These are phyloP conservation scores for Penicillium silybi DNA, from an alignment of 495 filamentous ascomycete genomes.

Conservation along the genomic window DNA sequence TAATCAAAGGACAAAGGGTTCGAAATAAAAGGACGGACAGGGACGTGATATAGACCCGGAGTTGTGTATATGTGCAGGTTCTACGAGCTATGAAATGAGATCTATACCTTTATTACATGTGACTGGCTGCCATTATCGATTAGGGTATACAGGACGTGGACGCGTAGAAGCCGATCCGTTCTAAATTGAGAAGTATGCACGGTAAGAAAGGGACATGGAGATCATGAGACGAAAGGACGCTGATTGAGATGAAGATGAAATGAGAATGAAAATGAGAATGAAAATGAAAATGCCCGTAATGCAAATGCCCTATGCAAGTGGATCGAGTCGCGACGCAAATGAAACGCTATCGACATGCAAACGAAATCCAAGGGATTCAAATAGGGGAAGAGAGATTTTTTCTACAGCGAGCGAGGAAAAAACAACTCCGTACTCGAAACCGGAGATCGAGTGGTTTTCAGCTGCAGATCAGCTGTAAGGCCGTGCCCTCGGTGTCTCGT, in stretches of 20 bases:
- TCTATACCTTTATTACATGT: conserved; percentile 7
- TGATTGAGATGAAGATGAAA: not conserved
- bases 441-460: not conserved
- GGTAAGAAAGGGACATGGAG: not conserved
- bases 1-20: not conserved
- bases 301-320: not conserved
- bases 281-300: not conserved
- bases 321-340: not conserved
- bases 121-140: not conserved
- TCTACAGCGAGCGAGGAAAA: not conserved
- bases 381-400: not conserved
- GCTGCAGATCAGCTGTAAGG: not conserved
- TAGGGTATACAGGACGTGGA: not conserved
- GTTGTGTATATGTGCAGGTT: conserved; percentile 12
- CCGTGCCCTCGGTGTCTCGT: not conserved
- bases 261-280: not conserved
- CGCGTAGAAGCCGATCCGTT: not conserved
- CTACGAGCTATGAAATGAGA: conserved; percentile 17
- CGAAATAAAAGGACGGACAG: not conserved
- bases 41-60: conserved; percentile 5
- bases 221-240: not conserved
- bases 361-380: not conserved
- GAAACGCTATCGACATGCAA: not conserved
- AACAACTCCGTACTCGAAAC: not conserved
- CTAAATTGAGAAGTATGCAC: not conserved